phyloP scores from a whole-genome alignment of 441 rosid species.

The Euphorbia corollata region DNA sequence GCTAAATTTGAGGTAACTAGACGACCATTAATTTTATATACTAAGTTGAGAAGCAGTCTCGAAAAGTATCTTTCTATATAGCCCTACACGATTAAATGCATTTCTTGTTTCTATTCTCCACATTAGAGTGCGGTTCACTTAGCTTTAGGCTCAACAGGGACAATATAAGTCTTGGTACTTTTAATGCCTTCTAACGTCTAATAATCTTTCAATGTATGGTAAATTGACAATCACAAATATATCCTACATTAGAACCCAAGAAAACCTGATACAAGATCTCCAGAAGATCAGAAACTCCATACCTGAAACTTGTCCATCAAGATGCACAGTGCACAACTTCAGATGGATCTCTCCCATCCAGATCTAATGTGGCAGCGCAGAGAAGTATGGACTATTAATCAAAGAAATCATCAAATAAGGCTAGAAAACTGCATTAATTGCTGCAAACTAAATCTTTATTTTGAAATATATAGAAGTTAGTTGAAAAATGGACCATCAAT shows the following conservation, averaged over 20 bases:
- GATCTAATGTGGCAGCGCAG: neutral
- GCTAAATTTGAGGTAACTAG: too few relatives aligned
- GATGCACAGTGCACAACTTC: neutral
- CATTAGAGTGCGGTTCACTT: neutral
- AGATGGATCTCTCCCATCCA: neutral
- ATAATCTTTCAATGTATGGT: neutral
- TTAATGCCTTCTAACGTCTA: neutral
- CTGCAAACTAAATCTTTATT: neutral
- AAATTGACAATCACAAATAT: too few relatives aligned
- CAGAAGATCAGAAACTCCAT: neutral
- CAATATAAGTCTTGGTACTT: neutral
- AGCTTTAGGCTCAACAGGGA: neutral
- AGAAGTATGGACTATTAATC: neutral
- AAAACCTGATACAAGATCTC: neutral
- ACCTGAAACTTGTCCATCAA: constrained; percentile 1
- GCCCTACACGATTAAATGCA: too few relatives aligned
- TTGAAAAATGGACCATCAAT: constrained; percentile 11
- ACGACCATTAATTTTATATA: too few relatives aligned
- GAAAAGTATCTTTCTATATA: too few relatives aligned
- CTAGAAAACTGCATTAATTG: constrained; percentile 3
- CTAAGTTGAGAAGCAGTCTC: too few relatives aligned
- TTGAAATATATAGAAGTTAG: constrained; percentile 1
- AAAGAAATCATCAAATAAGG: too few relatives aligned
- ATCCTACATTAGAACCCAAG: neutral
- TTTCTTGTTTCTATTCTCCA: too few relatives aligned